Evolutionary conservation across 306 rosid species (phyloP).

Genomic region (Boehmeria nivea): DNA sequence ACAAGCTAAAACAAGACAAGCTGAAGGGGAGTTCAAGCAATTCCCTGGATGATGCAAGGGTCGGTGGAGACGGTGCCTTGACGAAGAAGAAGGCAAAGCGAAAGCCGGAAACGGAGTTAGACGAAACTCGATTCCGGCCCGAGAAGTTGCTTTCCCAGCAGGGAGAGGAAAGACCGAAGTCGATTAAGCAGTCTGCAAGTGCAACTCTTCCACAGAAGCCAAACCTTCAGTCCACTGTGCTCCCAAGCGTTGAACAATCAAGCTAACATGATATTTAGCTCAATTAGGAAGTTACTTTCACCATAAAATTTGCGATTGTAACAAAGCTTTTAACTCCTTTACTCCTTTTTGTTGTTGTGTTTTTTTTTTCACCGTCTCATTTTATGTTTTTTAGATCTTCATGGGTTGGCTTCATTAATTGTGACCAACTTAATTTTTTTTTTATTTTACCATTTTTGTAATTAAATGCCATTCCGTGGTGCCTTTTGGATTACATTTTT

Average conservation of each 20-base stretch:
- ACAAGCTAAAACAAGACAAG: slow-evolving; percentile 57
- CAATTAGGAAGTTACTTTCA: slow-evolving; percentile 28
- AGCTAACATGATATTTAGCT: slow-evolving; percentile 53
- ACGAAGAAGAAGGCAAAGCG: slow-evolving; percentile 74
- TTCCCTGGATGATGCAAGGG: slow-evolving; percentile 49
- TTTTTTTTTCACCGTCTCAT: too few relatives aligned
- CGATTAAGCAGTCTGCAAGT: slow-evolving; percentile 59
- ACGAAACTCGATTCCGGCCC: slow-evolving; percentile 44
- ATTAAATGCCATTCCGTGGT: slow-evolving; percentile 44
- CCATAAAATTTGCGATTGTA: slow-evolving; percentile 27
- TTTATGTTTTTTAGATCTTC: slow-evolving; percentile 13
- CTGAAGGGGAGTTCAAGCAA: slow-evolving; percentile 56
- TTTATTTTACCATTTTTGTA: slow-evolving; percentile 65
- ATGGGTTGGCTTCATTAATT: slow-evolving; percentile 35
- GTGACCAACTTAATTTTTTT: slow-evolving; percentile 13
- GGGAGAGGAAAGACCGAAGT: slow-evolving; percentile 67
- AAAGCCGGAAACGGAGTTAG: slow-evolving; percentile 65
- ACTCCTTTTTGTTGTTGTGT: not conserved
- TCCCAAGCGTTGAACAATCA: slow-evolving; percentile 73
- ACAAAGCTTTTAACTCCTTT: slow-evolving; percentile 15
- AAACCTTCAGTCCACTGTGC: slow-evolving; percentile 49
- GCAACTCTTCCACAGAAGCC: slow-evolving; percentile 49
- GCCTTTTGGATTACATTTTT: slow-evolving; percentile 43
- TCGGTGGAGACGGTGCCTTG: slow-evolving; percentile 47
- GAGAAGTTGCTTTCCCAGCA: slow-evolving; percentile 50